Conservation (phyloP, 306 rosid genomes). For the Castanea sativa region DNA sequence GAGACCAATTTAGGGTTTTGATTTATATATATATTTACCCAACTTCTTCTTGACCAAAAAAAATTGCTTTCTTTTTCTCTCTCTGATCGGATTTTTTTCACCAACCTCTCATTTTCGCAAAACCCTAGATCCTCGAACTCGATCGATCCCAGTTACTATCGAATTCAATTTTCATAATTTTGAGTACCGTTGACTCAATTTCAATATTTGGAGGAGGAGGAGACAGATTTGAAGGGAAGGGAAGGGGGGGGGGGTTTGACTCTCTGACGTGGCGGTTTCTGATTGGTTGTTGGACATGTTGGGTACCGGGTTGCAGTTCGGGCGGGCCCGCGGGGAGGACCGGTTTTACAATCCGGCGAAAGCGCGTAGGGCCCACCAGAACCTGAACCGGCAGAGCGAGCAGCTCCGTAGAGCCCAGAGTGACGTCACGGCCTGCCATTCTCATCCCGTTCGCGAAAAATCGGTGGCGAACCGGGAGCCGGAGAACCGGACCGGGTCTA, state of each 20-base stretch:
- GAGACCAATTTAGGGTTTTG: slow-evolving; percentile 27
- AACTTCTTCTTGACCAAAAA: not conserved
- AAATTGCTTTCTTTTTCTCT: slow-evolving; percentile 3
- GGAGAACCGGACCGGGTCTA: slow-evolving; percentile 40
- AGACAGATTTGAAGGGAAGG: not conserved
- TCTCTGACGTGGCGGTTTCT: not conserved
- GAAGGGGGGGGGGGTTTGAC: not conserved
- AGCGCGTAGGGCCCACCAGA: slow-evolving; percentile 46
- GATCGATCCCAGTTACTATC: not conserved
- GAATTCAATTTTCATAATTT: not conserved
- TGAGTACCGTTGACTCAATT: slow-evolving; percentile 44
- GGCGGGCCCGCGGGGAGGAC: slow-evolving; percentile 66
- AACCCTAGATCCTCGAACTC: slow-evolving; percentile 3
- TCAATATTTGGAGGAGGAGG: slow-evolving; percentile 16
- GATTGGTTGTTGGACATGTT: slow-evolving; percentile 42
- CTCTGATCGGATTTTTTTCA: slow-evolving; percentile 23
- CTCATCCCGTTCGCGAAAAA: slow-evolving; percentile 20
- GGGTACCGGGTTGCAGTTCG: slow-evolving; percentile 58
- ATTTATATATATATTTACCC: slow-evolving; percentile 9
- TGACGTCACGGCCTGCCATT: slow-evolving; percentile 40
- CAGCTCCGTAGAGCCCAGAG: slow-evolving; percentile 51
- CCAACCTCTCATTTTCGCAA: slow-evolving; percentile 10
- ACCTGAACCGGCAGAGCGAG: slow-evolving; percentile 38
- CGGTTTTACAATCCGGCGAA: slow-evolving; percentile 55
- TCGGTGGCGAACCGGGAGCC: slow-evolving; percentile 27